Base-by-base conservation (phyloP, 257 asterid genomes). In the Hygrophila difformis region DNA sequence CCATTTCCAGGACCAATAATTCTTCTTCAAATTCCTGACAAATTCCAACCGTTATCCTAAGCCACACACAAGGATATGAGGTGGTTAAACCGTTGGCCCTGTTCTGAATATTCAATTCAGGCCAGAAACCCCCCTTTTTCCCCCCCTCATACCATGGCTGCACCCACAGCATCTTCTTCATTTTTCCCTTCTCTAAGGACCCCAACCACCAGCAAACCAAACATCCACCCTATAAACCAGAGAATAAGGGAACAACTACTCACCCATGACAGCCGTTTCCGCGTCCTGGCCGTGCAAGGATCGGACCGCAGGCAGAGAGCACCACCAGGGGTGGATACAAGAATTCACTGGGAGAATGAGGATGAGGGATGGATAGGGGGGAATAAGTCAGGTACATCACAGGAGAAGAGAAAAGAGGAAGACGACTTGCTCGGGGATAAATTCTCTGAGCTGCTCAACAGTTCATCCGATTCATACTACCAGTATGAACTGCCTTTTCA, bases 281-380 rank as follows among this genome's bases (percentile, higher is more conserved):
- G 23, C 1, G 66, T 66, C 35, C 43, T 22, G 38, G 82, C 91
- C 6, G 61, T 59, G 28, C 75, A 73, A 50, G 79, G 75, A 18
- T 51, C 88, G 3, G 42, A 53, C 33, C 46, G 52, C 14, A 53
- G 52, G 21, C 69, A 68, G 55, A 71, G 51, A 34, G 81, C 82
- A 12, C 74, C 92, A 18, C 95, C 88, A 0, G 93, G 86, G 17
- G 84, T 76, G 19, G 94, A 88, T 46, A 84, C 97, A 4, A 64
- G 97, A 64, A 84, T 88, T 58, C 95, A 81, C 23, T 81, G 95
- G 95, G 93, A 78, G 65, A 78, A 61, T 21, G 93, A 88, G 19
- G 92, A 88, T 3, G 95, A 84, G 44, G 95, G 97, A 3, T 88
- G 97, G 95, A 42, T 84, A 45, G 94, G 94, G 1, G 93, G 74